Evolutionary conservation across 1,284 basidiomycete species (phyloP).

Genomic region (Irpex sp.): DNA sequence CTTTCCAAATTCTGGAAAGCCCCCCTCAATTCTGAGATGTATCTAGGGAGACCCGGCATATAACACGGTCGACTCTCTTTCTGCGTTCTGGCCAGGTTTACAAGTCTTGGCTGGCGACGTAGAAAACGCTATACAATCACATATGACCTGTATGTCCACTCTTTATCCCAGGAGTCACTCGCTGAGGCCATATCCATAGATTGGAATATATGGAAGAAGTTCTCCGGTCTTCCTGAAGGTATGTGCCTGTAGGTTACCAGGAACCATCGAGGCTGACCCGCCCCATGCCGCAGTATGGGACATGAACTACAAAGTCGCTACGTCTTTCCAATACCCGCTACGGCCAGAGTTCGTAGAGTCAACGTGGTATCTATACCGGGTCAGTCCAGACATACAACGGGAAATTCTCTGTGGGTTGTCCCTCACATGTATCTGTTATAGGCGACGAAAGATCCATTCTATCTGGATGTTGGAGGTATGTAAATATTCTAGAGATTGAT

Average conservation of each 20-base stretch:
- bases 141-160: slow-evolving; percentile 64
- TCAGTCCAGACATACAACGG: slow-evolving; percentile 30
- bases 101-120: slow-evolving; percentile 89
- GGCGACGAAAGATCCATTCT: slow-evolving; percentile 89
- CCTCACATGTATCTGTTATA: slow-evolving; percentile 25
- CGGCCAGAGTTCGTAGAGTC: slow-evolving; percentile 91
- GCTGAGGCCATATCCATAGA: slow-evolving; percentile 36
- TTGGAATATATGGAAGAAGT: slow-evolving; percentile 86
- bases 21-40: not conserved
- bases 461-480: slow-evolving; percentile 72
- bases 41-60: slow-evolving; percentile 58
- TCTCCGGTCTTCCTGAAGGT: slow-evolving; percentile 78
- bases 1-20: not conserved
- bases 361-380: slow-evolving; percentile 90
- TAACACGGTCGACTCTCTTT: slow-evolving; percentile 74
- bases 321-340: slow-evolving; percentile 79
- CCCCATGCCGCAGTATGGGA: slow-evolving; percentile 60
- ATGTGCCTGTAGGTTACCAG: not conserved
- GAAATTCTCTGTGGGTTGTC: not conserved
- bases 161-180: not conserved
- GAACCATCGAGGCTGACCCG: not conserved
- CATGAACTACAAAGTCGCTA: slow-evolving; percentile 65
- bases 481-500: not conserved
- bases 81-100: slow-evolving; percentile 85
- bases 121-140: slow-evolving; percentile 81